These are phyloP conservation scores for Ottelia alismoides DNA, from an alignment of 106 monocot genomes.

Conservation along the genomic window DNA sequence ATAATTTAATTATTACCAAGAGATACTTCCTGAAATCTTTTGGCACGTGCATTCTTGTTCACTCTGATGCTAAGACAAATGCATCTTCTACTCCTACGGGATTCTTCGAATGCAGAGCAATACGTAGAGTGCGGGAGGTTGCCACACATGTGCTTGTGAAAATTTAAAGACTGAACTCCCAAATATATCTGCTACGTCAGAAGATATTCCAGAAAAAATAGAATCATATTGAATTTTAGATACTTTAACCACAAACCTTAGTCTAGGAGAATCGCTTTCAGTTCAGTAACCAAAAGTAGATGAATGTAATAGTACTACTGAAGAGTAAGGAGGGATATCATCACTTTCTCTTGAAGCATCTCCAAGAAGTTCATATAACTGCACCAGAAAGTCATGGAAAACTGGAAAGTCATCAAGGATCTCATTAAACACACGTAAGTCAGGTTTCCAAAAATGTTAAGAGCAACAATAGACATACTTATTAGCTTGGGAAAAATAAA, in stretches of 20 bases:
- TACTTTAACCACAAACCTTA: background rate
- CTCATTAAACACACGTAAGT: slow-evolving; percentile 56
- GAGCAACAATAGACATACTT: slow-evolving; percentile 23
- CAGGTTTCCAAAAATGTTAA: slow-evolving; percentile 39
- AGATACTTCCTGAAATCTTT: background rate
- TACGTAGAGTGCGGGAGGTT: background rate
- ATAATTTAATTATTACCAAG: slow-evolving; percentile 5
- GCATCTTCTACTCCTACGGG: slow-evolving; percentile 1
- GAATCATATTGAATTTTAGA: background rate
- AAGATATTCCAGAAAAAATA: background rate
- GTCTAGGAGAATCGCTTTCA: too few relatives aligned
- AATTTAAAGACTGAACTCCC: background rate
- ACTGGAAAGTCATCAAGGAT: too few relatives aligned
- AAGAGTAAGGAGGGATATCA: background rate
- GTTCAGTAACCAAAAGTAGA: too few relatives aligned
- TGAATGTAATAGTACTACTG: background rate
- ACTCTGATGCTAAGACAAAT: slow-evolving; percentile 11
- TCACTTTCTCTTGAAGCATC: slow-evolving; percentile 35
- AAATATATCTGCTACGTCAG: background rate
- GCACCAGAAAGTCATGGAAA: too few relatives aligned
- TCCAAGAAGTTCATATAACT: slow-evolving; percentile 42
- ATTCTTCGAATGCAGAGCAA: background rate
- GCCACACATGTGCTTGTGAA: background rate
- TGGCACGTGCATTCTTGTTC: background rate
- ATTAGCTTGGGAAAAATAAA: slow-evolving; percentile 12